phyloP scores from a whole-genome alignment of 805 yeast species.

The Hanseniaspora valbyensis region DNA sequence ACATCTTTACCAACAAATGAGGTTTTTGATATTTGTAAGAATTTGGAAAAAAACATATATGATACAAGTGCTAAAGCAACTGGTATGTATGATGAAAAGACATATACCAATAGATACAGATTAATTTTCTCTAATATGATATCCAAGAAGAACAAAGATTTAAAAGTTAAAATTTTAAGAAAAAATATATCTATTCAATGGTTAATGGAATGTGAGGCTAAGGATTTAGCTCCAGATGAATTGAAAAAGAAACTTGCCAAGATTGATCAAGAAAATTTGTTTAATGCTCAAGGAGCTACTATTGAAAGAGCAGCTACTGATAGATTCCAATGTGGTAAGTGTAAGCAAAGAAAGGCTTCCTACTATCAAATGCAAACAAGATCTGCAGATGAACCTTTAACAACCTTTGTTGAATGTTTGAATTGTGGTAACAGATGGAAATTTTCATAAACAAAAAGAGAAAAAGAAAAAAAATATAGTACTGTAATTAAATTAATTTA shows the following conservation, averaged over 20 bases:
- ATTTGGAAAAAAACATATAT: constrained; percentile 58
- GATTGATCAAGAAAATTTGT: constrained; percentile 76
- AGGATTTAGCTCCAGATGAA: constrained; percentile 89
- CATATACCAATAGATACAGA: constrained; percentile 73
- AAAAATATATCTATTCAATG: constrained; percentile 58
- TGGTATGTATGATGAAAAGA: constrained; percentile 40
- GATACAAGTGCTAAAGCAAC: constrained; percentile 18
- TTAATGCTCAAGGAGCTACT: constrained; percentile 95
- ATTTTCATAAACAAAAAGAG: constrained; percentile 45
- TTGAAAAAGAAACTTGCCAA: constrained; percentile 75
- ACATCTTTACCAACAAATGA: constrained; percentile 50
- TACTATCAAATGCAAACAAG: constrained; percentile 97
- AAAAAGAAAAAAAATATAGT: not conserved
- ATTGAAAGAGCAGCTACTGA: constrained; percentile 94
- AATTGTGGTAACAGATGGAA: constrained; percentile 98
- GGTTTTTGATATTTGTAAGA: constrained; percentile 52
- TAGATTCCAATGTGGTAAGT: constrained; percentile 92
- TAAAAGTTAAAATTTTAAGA: constrained; percentile 54
- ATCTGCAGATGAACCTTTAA: constrained; percentile 96
- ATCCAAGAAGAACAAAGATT: constrained; percentile 79
- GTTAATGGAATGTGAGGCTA: constrained; percentile 75
- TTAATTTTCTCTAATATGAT: constrained; percentile 78
- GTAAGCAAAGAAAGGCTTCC: constrained; percentile 93
- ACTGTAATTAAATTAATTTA: not conserved
- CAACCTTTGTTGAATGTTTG: constrained; percentile 96